Evolutionary conservation across 164 flowering plant genomes (phyloP).

Genomic region (Piper longum): DNA sequence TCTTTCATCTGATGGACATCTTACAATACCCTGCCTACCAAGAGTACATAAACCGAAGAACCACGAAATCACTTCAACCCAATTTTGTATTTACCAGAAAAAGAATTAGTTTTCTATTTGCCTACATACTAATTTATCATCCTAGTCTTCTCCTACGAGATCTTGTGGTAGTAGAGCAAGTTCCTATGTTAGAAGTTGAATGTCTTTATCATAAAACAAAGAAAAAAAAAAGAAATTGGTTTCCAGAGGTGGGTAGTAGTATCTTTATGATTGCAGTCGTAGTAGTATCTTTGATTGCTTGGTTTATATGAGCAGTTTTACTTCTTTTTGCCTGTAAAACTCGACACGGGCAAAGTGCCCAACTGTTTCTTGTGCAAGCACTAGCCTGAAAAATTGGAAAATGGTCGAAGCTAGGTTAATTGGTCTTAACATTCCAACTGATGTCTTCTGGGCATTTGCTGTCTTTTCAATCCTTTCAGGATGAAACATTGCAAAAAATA

Average conservation of each 20-base stretch:
- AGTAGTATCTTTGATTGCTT: not conserved
- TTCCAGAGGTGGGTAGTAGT: not conserved
- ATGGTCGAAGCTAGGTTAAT: not conserved
- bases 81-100: constrained; percentile 9
- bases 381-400: not conserved
- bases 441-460: not conserved
- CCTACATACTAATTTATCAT: not conserved
- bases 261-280: not conserved
- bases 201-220: not conserved
- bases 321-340: not conserved
- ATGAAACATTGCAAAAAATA: not conserved
- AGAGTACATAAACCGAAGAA: not conserved
- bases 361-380: not conserved
- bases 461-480: not conserved
- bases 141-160: not conserved
- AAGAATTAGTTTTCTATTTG: too few species aligned
- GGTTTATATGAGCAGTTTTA: not conserved
- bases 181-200: not conserved
- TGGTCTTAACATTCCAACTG: not conserved
- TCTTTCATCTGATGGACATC: constrained; percentile 45
- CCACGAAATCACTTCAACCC: not conserved
- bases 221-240: not conserved
- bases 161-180: not conserved
- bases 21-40: not conserved
- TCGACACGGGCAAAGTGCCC: not conserved